Evolutionary conservation across 768 basidiomycete genomes (phyloP).

Genomic region (Megacollybia marginata): DNA sequence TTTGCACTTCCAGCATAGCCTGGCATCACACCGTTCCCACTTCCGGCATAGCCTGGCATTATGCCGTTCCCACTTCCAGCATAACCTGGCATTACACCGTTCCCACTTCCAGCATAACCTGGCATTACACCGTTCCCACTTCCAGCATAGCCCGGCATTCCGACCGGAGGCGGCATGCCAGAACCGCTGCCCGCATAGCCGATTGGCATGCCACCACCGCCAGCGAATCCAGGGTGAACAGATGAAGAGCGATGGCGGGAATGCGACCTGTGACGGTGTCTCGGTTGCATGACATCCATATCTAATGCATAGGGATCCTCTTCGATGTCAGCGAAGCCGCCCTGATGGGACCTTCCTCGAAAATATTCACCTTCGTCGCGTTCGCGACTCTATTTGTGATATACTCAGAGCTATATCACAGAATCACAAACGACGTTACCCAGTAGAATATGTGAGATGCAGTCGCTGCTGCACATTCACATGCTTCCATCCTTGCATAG

Average conservation of each 20-base stretch:
- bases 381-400: constrained; percentile 23
- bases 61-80: too few species aligned
- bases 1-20: too few species aligned
- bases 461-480: constrained; percentile 63
- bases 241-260: constrained; percentile 29
- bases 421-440: constrained; percentile 22
- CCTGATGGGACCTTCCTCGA: constrained; percentile 11
- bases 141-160: too few species aligned
- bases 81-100: too few species aligned
- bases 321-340: constrained; percentile 13
- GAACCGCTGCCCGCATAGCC: too few species aligned
- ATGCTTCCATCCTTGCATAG: constrained; percentile 41
- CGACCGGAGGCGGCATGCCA: too few species aligned
- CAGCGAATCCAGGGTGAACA: background rate
- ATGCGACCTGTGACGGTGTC: constrained; percentile 26
- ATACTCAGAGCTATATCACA: background rate
- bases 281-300: constrained; percentile 12
- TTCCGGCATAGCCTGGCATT: too few species aligned
- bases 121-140: too few species aligned
- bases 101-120: too few species aligned
- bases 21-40: too few species aligned
- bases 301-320: constrained; percentile 35
- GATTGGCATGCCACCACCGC: too few species aligned
- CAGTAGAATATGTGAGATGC: constrained; percentile 53
- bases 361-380: constrained; percentile 25